A percentile compares a stretch with the other conserved stretches of the same genome.
These are phyloP conservation scores for Ettlia oleoabundans DNA, from an alignment of 139 green algal genomes.

Conservation along the genomic window DNA sequence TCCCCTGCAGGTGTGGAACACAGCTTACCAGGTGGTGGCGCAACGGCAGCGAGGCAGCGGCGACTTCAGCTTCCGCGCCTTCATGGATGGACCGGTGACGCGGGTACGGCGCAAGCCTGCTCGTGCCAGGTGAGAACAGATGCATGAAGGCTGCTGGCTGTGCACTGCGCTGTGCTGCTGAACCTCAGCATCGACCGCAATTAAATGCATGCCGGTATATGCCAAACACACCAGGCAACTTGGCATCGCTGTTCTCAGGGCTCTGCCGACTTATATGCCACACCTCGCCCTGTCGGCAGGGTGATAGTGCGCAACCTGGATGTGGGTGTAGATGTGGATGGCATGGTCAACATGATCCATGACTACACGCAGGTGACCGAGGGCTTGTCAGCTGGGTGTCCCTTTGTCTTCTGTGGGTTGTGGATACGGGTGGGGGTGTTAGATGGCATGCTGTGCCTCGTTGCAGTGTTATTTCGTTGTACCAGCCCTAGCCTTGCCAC, in stretches of 20 bases:
- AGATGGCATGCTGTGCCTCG: no score
- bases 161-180: not conserved
- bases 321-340: constrained; percentile 62
- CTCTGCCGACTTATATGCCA: not conserved
- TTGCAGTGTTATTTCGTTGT: no score
- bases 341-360: constrained; percentile 56
- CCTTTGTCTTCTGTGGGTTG: no score
- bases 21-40: constrained; percentile 41
- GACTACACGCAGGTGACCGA: constrained; percentile 59
- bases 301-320: constrained; percentile 48
- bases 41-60: constrained; percentile 17
- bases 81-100: constrained; percentile 67
- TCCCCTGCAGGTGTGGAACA: constrained; percentile 56
- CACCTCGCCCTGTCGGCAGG: constrained; percentile 9
- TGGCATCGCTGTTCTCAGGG: not conserved
- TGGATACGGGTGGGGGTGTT: no score
- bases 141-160: no score
- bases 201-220: no score
- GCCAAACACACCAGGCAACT: no score
- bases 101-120: constrained; percentile 72
- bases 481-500: no score
- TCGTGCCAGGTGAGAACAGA: constrained; percentile 42
- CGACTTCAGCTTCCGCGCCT: constrained; percentile 55
- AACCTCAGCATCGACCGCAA: no score
- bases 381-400: no score